A percentile compares a stretch with the other conserved stretches of the same genome.
These are phyloP conservation scores for Phytopythium mirpurense DNA, from an alignment of 352 stramenopile species.

Conservation along the genomic window DNA sequence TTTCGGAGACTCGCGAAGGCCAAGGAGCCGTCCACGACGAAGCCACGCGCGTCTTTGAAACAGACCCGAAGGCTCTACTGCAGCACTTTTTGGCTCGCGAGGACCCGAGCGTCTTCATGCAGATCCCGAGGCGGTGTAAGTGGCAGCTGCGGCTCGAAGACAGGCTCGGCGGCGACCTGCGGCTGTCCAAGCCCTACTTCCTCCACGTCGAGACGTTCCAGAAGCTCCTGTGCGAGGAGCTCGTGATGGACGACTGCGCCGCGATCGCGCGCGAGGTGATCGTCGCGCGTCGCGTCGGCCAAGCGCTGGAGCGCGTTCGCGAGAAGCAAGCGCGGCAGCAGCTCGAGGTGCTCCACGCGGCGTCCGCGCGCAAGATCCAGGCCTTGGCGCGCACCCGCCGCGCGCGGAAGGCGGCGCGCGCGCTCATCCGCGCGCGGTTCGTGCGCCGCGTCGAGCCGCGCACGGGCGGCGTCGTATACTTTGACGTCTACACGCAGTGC, in stretches of 20 bases:
- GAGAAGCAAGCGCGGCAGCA: constrained; percentile 27
- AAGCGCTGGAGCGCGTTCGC: constrained; percentile 25
- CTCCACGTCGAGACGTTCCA: constrained; percentile 56
- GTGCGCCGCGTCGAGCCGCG: constrained; percentile 58
- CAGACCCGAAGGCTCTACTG: constrained; percentile 36
- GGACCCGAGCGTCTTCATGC: constrained; percentile 11
- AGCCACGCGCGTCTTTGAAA: constrained; percentile 49
- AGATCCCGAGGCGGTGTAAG: constrained; percentile 33
- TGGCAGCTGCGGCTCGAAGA: constrained; percentile 61
- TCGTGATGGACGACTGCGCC: constrained; percentile 64
- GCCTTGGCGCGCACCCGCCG: constrained; percentile 55
- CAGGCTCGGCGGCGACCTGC: constrained; percentile 30
- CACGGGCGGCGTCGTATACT: constrained; percentile 49
- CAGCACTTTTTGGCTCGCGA: constrained; percentile 18
- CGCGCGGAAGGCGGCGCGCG: constrained; percentile 30
- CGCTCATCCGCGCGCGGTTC: constrained; percentile 45
- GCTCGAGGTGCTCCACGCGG: constrained; percentile 25
- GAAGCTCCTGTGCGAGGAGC: constrained; percentile 63
- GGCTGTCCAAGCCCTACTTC: constrained; percentile 61
- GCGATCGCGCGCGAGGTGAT: constrained; percentile 53
- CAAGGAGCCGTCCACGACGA: constrained; percentile 23
- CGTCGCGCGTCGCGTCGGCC: constrained; percentile 43
- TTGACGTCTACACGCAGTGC: constrained; percentile 45
- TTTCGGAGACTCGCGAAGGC: constrained; percentile 22
- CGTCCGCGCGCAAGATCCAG: constrained; percentile 51